Percentiles rank a stretch among this genome's conserved stretches.
Evolutionary conservation across 306 rosid genomes (phyloP).

Genomic region (Acacia confusa): DNA sequence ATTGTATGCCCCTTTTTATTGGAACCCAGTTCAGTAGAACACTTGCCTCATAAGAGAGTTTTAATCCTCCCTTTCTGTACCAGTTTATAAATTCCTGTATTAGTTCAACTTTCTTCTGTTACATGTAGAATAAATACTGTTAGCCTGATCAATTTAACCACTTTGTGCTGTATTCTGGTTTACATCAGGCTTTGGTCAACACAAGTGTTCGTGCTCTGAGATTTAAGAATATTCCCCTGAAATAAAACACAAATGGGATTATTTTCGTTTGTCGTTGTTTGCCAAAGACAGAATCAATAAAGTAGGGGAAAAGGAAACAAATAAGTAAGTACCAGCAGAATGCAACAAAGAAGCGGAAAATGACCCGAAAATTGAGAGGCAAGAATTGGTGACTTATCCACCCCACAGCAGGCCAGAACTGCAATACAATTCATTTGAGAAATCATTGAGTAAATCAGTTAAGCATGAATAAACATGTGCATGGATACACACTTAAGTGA

Average conservation of each 20-base stretch:
- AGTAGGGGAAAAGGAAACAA: background rate
- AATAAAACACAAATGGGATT: background rate
- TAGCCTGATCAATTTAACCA: background rate
- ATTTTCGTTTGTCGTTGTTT: slow-evolving; percentile 4
- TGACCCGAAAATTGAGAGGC: slow-evolving; percentile 85
- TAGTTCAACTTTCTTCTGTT: no score
- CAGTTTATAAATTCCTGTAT: no score
- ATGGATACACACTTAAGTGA: background rate
- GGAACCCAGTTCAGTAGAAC: no score
- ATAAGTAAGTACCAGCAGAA: slow-evolving; percentile 64
- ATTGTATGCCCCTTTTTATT: no score
- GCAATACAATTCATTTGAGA: slow-evolving; percentile 40
- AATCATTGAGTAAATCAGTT: background rate
- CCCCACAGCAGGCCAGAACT: slow-evolving; percentile 93
- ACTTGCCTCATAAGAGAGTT: no score
- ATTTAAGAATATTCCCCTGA: slow-evolving; percentile 91
- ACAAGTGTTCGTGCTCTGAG: slow-evolving; percentile 68
- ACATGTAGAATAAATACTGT: no score
- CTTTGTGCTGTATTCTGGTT: slow-evolving; percentile 1
- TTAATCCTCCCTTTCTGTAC: no score
- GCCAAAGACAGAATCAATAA: slow-evolving; percentile 16
- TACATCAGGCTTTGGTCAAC: slow-evolving; percentile 56
- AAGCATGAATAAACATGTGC: no score
- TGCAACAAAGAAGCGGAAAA: slow-evolving; percentile 75
- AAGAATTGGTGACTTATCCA: slow-evolving; percentile 86